A percentile compares a stretch with the other conserved stretches of the same genome.
Evolutionary conservation across 2,329 filamentous ascomycete species (phyloP).

Genomic region (Ceratocystiopsis brevicomis): DNA sequence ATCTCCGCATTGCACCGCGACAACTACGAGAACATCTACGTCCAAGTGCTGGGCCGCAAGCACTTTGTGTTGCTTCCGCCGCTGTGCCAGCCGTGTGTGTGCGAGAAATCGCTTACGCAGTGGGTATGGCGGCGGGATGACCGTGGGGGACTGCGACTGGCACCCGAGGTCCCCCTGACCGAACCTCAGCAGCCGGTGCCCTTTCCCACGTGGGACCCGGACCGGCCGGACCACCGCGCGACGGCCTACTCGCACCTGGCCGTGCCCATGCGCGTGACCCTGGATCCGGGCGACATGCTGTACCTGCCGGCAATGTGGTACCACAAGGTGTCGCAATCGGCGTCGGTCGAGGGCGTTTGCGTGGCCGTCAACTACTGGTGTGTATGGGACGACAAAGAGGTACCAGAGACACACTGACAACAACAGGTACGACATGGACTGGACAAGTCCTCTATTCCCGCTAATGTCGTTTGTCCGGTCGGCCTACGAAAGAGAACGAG

Average conservation of each 20-base stretch:
- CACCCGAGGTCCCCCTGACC: slow-evolving; percentile 7
- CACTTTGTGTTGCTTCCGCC: slow-evolving; percentile 61
- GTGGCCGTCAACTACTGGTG: slow-evolving; percentile 71
- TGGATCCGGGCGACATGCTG: slow-evolving; percentile 59
- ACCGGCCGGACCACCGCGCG: slow-evolving; percentile 26
- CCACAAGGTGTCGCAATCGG: slow-evolving; percentile 62
- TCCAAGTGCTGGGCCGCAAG: slow-evolving; percentile 54
- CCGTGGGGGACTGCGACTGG: slow-evolving; percentile 11
- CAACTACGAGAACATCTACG: slow-evolving; percentile 73
- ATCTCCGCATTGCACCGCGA: slow-evolving; percentile 62
- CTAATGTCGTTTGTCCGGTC: slow-evolving; percentile 35
- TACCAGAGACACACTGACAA: not conserved
- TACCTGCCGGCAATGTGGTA: slow-evolving; percentile 74
- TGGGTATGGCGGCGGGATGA: slow-evolving; percentile 36
- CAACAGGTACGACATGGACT: slow-evolving; percentile 61
- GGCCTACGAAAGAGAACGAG: slow-evolving; percentile 4
- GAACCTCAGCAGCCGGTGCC: slow-evolving; percentile 23
- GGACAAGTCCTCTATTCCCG: slow-evolving; percentile 48
- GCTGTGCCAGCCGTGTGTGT: slow-evolving; percentile 47
- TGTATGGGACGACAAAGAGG: slow-evolving; percentile 6
- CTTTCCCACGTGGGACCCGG: slow-evolving; percentile 59
- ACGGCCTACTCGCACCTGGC: slow-evolving; percentile 42
- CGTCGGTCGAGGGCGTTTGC: slow-evolving; percentile 49
- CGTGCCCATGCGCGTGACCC: slow-evolving; percentile 43
- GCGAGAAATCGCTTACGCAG: slow-evolving; percentile 36